These are phyloP conservation scores for Puccinia polysora DNA, from an alignment of 1,284 basidiomycete species.

Conservation along the genomic window DNA sequence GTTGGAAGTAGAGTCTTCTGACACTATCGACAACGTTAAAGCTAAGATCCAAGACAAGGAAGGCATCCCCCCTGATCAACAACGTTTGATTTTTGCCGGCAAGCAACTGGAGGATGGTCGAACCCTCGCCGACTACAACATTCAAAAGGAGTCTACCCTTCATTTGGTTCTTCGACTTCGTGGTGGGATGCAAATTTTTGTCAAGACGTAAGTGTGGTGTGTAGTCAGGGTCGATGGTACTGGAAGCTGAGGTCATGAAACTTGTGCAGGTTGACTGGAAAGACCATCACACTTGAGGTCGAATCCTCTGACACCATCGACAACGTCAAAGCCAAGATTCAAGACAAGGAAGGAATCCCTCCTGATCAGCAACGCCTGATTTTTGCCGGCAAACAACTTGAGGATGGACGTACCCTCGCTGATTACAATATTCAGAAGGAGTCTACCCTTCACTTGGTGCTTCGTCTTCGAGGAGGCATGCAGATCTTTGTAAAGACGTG, in stretches of 20 bases:
- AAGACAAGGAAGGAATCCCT: constrained; percentile 68
- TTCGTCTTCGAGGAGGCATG: constrained; percentile 69
- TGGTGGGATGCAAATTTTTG: constrained; percentile 58
- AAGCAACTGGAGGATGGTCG: constrained; percentile 56
- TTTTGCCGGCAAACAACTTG: constrained; percentile 57
- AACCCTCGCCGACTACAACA: constrained; percentile 72
- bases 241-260: constrained; percentile 43
- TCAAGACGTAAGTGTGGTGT: background rate
- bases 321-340: constrained; percentile 61
- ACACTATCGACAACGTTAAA: too few species aligned
- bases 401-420: constrained; percentile 53
- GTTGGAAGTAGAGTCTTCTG: constrained; percentile 59
- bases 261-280: constrained; percentile 48
- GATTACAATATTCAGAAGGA: constrained; percentile 97
- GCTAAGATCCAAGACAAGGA: too few species aligned
- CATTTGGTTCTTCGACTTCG: constrained; percentile 85
- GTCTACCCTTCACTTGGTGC: constrained; percentile 90
- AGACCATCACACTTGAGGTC: constrained; percentile 60
- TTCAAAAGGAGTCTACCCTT: constrained; percentile 92
- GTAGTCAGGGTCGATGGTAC: constrained; percentile 46
- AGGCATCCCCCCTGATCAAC: too few species aligned
- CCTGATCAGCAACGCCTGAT: constrained; percentile 57
- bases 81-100: too few species aligned
- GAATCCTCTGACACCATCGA: constrained; percentile 63
- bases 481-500: constrained; percentile 36